Evolutionary conservation across 441 rosid genomes (phyloP).

Genomic region (Euphorbia corollata): DNA sequence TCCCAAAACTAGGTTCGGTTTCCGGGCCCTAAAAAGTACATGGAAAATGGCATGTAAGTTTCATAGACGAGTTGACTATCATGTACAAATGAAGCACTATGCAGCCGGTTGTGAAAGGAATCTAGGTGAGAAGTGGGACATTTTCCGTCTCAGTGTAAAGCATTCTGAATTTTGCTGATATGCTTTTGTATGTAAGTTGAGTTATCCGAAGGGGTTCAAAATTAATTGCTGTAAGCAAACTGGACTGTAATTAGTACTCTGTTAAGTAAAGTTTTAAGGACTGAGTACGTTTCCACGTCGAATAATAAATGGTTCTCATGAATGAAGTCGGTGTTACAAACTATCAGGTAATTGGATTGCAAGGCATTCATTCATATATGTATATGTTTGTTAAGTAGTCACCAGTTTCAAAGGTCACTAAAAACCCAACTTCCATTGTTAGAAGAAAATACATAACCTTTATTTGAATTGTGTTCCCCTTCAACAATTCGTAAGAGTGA

Average conservation of each 20-base stretch:
- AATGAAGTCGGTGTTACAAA: no score
- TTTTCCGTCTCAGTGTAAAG: background rate
- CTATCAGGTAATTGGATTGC: no score
- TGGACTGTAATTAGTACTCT: background rate
- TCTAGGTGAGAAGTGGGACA: conserved; percentile 6
- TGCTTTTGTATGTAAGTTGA: conserved; percentile 20
- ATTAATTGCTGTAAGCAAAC: conserved; percentile 10
- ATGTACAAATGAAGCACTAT: conserved; percentile 5
- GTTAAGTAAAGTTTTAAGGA: background rate
- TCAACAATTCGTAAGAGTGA: no score
- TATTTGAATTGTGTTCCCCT: no score
- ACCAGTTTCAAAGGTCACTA: no score
- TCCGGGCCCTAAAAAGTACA: conserved; percentile 16
- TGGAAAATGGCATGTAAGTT: conserved; percentile 10
- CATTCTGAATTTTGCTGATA: conserved; percentile 22
- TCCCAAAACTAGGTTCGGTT: conserved; percentile 1
- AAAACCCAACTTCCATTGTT: no score
- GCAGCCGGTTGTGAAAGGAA: background rate
- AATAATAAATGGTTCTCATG: no score
- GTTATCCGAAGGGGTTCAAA: conserved; percentile 7
- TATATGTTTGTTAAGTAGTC: no score
- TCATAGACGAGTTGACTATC: conserved; percentile 10
- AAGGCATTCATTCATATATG: no score
- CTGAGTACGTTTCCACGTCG: background rate
- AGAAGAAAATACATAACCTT: no score